A percentile compares a stretch with the other conserved stretches of the same genome.
These are phyloP conservation scores for Citrullus mucosospermus DNA, from an alignment of 306 rosid genomes.

Conservation along the genomic window DNA sequence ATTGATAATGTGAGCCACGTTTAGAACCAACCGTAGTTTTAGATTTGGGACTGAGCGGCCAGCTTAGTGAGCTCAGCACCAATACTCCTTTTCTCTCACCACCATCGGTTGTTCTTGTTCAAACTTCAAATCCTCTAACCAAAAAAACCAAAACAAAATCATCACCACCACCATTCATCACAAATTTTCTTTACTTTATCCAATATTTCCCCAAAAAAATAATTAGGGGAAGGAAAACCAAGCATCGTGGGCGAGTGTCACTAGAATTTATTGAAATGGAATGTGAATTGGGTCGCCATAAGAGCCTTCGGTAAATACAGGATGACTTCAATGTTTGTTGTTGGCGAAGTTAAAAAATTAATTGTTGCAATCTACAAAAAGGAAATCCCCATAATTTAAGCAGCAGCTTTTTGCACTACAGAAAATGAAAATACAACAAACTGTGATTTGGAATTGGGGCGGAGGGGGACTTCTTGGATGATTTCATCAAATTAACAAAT, in stretches of 20 bases:
- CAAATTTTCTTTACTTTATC: neutral
- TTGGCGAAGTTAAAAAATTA: neutral
- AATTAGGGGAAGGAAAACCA: too few species aligned
- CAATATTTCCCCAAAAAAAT: neutral
- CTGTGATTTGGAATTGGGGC: neutral
- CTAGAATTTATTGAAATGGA: neutral
- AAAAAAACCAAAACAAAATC: neutral
- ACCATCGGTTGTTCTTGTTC: neutral
- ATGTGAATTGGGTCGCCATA: neutral
- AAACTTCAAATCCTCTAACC: neutral
- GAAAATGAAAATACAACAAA: neutral
- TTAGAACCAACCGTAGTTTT: neutral
- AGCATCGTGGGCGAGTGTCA: neutral
- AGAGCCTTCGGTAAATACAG: neutral
- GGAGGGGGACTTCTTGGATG: neutral
- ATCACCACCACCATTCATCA: neutral
- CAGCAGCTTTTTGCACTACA: neutral
- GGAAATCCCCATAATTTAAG: neutral
- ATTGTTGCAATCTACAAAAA: neutral
- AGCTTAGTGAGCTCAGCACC: neutral
- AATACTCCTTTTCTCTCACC: neutral
- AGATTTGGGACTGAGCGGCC: neutral
- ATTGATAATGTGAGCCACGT: too few species aligned
- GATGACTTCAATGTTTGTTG: neutral
- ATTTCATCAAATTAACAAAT: conserved; percentile 2